phyloP scores from a whole-genome alignment of 306 rosid species.

The Lagenaria siceraria region DNA sequence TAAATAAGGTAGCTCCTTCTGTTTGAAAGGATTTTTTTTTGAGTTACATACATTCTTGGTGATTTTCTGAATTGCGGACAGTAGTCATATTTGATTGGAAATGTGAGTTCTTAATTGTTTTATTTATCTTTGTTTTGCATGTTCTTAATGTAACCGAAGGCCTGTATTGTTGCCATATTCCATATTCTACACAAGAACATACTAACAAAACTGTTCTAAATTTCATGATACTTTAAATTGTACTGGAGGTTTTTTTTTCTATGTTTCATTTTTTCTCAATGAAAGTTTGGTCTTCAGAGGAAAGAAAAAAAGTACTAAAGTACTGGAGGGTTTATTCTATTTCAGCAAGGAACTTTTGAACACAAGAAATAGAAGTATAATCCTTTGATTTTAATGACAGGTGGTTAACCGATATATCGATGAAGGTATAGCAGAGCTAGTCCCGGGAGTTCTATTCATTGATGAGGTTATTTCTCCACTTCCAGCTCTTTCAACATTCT shows the following conservation, averaged over 20 bases:
- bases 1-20: slow-evolving; percentile 1
- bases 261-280: too few species aligned
- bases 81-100: neutral
- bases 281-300: too few species aligned
- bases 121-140: neutral
- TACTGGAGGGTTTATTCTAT: neutral
- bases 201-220: neutral
- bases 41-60: neutral
- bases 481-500: neutral
- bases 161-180: neutral
- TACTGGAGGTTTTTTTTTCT: neutral
- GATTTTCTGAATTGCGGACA: neutral
- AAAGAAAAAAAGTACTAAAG: too few species aligned
- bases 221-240: neutral
- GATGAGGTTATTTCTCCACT: slow-evolving; percentile 39
- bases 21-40: neutral
- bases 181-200: neutral
- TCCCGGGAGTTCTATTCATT: slow-evolving; percentile 88
- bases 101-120: neutral
- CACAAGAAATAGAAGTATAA: neutral
- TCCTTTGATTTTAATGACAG: slow-evolving; percentile 23
- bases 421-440: slow-evolving; percentile 98
- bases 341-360: neutral
- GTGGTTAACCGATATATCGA: slow-evolving; percentile 90
- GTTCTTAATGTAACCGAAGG: neutral